These are phyloP conservation scores for Ilyonectria destructans DNA, from an alignment of 2,329 filamentous ascomycete species.

Conservation along the genomic window DNA sequence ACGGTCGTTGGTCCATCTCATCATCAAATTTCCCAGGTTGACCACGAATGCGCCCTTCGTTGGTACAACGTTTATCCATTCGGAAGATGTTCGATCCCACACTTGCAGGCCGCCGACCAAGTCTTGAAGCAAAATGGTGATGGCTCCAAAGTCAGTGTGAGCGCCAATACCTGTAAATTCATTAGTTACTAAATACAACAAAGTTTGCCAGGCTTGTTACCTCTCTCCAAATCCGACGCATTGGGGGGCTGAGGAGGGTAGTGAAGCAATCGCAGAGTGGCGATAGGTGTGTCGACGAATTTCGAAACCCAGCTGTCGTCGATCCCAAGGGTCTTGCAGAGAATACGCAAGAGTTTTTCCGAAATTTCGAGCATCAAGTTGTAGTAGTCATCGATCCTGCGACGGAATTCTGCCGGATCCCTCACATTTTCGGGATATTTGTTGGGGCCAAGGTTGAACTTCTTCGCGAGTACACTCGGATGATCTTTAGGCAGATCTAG, in stretches of 20 bases:
- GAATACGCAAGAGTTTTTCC: constrained; percentile 13
- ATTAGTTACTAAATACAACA: not conserved
- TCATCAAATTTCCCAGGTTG: constrained; percentile 67
- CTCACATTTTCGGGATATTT: constrained; percentile 25
- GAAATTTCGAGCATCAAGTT: constrained; percentile 6
- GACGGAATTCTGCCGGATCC: constrained; percentile 16
- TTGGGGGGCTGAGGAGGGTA: constrained; percentile 28
- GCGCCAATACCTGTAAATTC: constrained; percentile 24
- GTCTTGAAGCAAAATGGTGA: constrained; percentile 37
- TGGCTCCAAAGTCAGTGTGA: constrained; percentile 34
- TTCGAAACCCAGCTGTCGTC: constrained; percentile 22
- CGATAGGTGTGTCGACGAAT: constrained; percentile 29
- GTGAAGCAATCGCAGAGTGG: constrained; percentile 29
- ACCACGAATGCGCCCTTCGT: constrained; percentile 65
- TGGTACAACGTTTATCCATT: constrained; percentile 54
- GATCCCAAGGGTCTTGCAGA: constrained; percentile 20
- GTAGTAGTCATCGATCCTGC: constrained; percentile 14
- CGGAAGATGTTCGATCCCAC: constrained; percentile 28
- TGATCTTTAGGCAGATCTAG: constrained; percentile 19
- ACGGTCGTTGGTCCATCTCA: constrained; percentile 66
- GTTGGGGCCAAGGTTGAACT: constrained; percentile 31
- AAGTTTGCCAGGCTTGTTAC: not conserved
- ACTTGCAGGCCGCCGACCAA: constrained; percentile 34
- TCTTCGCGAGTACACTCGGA: constrained; percentile 18
- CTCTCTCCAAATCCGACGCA: constrained; percentile 30